phyloP scores from a whole-genome alignment of 345 rosid genomes.

The Citrus cavaleriei region DNA sequence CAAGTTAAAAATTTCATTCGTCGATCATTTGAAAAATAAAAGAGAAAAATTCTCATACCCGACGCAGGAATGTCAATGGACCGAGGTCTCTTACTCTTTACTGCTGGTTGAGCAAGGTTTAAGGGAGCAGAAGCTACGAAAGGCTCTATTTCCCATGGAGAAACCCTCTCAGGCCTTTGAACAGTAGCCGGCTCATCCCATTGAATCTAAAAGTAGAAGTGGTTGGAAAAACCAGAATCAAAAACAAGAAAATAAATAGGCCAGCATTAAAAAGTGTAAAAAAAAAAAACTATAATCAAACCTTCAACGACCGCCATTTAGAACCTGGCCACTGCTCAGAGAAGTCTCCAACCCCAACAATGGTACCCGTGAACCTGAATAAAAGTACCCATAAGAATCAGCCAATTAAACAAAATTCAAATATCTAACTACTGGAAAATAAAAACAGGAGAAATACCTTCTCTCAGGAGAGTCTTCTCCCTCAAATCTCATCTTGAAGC shows the following conservation, averaged over 20 bases:
- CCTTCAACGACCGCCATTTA: conserved; percentile 76
- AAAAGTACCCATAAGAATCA: conserved; percentile 6
- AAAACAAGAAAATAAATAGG: conserved; percentile 14
- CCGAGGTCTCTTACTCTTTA: conserved; percentile 60
- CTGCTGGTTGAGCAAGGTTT: conserved; percentile 37
- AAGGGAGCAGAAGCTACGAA: conserved; percentile 34
- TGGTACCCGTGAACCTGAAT: conserved; percentile 65
- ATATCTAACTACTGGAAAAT: background rate
- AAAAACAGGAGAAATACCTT: conserved; percentile 27
- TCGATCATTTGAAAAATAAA: background rate
- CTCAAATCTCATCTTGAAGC: conserved; percentile 81
- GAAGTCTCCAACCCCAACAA: conserved; percentile 58
- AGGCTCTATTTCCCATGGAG: conserved; percentile 85
- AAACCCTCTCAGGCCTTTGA: conserved; percentile 72
- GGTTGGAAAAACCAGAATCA: conserved; percentile 19
- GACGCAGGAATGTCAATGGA: conserved; percentile 39
- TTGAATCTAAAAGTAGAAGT: conserved; percentile 41
- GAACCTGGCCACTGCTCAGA: conserved; percentile 67
- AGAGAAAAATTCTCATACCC: conserved; percentile 29
- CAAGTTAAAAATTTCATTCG: background rate
- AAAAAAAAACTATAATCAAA: conserved; percentile 23
- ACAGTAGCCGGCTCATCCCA: conserved; percentile 78
- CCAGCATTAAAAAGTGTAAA: conserved; percentile 5
- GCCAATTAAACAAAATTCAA: background rate
- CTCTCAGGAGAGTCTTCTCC: conserved; percentile 77